These are phyloP conservation scores for Melaleuca alternifolia DNA, from an alignment of 345 rosid species.

Conservation along the genomic window DNA sequence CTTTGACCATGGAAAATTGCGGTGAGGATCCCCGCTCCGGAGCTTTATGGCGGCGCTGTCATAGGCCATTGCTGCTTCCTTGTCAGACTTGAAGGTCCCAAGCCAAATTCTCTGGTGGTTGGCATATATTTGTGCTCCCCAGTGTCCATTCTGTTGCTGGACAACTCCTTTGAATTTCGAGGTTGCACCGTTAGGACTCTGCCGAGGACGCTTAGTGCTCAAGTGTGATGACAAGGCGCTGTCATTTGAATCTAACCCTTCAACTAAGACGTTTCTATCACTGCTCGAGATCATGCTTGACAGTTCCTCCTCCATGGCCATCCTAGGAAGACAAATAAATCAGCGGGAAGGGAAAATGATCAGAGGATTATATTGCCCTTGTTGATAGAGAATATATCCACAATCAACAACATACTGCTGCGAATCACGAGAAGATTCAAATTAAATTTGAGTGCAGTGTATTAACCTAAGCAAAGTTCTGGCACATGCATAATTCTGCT, in stretches of 20 bases:
- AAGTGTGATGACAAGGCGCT: constrained; percentile 2
- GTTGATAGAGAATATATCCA: background rate
- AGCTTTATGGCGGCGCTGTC: constrained; percentile 55
- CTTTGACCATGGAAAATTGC: constrained; percentile 29
- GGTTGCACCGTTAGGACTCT: background rate
- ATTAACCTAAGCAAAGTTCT: background rate
- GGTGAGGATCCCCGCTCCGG: constrained; percentile 21
- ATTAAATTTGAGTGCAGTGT: background rate
- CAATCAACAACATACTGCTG: background rate
- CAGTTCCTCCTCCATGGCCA: constrained; percentile 12
- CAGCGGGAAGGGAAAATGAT: background rate
- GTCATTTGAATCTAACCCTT: constrained; percentile 29
- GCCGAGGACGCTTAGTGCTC: constrained; percentile 9
- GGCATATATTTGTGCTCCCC: constrained; percentile 66
- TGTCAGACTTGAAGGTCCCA: constrained; percentile 54
- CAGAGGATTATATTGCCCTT: background rate
- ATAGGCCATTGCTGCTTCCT: constrained; percentile 61
- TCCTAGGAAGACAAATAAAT: background rate
- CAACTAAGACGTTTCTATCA: background rate
- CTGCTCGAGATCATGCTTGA: constrained; percentile 11
- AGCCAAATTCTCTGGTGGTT: constrained; percentile 53
- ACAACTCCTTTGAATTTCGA: constrained; percentile 49
- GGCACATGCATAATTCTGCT: background rate
- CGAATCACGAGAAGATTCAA: background rate
- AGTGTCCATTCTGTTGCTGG: constrained; percentile 44